Percentiles rank a stretch among this genome's conserved stretches.
Conservation (phyloP, 805 yeast species). For the Ogataea ganodermae region DNA sequence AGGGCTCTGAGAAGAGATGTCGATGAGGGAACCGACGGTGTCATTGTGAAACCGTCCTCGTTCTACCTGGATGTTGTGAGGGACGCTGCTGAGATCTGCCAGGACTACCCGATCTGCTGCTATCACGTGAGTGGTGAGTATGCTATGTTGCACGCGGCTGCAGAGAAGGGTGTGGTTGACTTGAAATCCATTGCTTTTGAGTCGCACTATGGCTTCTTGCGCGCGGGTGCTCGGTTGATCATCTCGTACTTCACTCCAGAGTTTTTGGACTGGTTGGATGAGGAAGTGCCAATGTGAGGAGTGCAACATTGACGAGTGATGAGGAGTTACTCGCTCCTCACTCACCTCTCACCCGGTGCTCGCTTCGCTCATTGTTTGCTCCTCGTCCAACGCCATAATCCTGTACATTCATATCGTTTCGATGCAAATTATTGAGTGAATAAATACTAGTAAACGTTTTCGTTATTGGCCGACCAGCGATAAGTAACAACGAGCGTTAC, state of each 20-base stretch:
- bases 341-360: background rate
- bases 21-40: constrained; percentile 92
- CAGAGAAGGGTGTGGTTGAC: constrained; percentile 91
- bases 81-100: constrained; percentile 81
- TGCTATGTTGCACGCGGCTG: constrained; percentile 98
- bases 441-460: too few species aligned
- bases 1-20: constrained; percentile 86
- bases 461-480: background rate
- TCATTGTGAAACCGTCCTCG: constrained; percentile 94
- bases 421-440: background rate
- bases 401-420: background rate
- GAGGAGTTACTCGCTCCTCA: background rate
- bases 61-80: constrained; percentile 89
- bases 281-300: constrained; percentile 23
- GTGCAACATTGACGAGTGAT: constrained; percentile 12
- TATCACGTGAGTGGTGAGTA: constrained; percentile 97
- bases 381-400: background rate
- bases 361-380: constrained; percentile 1
- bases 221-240: constrained; percentile 94
- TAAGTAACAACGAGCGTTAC: too few species aligned
- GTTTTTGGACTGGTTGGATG: constrained; percentile 86
- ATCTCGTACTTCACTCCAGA: constrained; percentile 95
- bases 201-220: constrained; percentile 83
- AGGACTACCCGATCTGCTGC: constrained; percentile 86
- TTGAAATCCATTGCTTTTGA: constrained; percentile 80